Evolutionary conservation across 2,329 filamentous ascomycete genomes (phyloP), one percentile per base, ranked within the genome.

Genomic region (Aspergillus nomiae): DNA sequence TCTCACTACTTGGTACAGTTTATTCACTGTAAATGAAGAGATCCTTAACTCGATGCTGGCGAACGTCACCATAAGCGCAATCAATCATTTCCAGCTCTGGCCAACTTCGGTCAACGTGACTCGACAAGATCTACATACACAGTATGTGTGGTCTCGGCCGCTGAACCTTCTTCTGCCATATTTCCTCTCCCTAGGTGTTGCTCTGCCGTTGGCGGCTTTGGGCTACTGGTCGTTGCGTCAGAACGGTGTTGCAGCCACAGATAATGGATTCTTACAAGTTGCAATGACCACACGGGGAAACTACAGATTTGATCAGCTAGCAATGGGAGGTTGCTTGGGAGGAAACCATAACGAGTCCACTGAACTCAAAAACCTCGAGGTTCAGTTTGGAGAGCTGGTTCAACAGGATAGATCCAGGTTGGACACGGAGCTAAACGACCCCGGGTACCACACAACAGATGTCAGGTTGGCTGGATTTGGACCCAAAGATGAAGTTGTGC

Each of bases 1-100:
- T 0, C 4, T 14, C 14, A 53, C 12, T 7, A 0, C 9, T 0
- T 28, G 4, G 12, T 16, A 32, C 12, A 30, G 0, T 0, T 6
- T 53, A 14, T 53, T 53, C 5, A 53, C 50, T 7, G 19, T 53
- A 0, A 34, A 34, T 0, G 50, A 53, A 10, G 50, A 53, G 2
- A 34, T 53, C 0, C 16, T 53, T 2, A 53, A 53, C 30, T 53
- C 50, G 0, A 8, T 53, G 50, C 3, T 53, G 19, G 50, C 50
- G 4, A 53, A 53, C 14, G 0, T 53, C 30, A 53, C 50, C 19
- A 4, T 53, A 0, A 53, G 50, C 30, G 28, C 30, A 10, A 53
- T 53, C 50, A 53, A 28, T 3, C 50, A 53, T n/a, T 53, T 53
- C 3, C 50, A 53, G n/a, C 50, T 53, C 12, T 30, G 30, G 26